Evolutionary conservation across 805 yeast genomes (phyloP).

Genomic region (Candida takata): DNA sequence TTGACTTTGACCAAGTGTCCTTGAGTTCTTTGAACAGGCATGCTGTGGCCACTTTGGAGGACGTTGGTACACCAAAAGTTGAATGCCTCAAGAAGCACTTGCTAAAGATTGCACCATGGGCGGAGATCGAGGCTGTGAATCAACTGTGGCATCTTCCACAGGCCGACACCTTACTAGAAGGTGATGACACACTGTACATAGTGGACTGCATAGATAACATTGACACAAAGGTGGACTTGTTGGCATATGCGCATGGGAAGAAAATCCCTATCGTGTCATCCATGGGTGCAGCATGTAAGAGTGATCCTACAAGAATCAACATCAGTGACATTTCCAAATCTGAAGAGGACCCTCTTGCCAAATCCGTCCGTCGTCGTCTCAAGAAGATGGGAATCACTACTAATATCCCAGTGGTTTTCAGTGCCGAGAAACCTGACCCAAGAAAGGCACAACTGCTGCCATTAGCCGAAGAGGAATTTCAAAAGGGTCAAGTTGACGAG

Average conservation of each 20-base stretch:
- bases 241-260: constrained; percentile 61
- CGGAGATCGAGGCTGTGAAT: constrained; percentile 67
- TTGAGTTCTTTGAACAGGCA: constrained; percentile 89
- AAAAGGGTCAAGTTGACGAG: constrained; percentile 79
- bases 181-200: constrained; percentile 63
- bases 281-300: constrained; percentile 96
- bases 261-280: constrained; percentile 72
- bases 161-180: constrained; percentile 53
- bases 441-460: constrained; percentile 85
- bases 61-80: constrained; percentile 91
- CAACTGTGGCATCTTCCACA: constrained; percentile 67
- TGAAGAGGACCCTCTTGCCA: constrained; percentile 89
- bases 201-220: constrained; percentile 96
- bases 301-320: constrained; percentile 89
- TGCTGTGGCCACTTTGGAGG: constrained; percentile 84
- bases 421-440: constrained; percentile 96
- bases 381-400: constrained; percentile 68
- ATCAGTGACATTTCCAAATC: constrained; percentile 84
- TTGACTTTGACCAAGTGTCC: constrained; percentile 96
- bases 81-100: constrained; percentile 68
- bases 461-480: constrained; percentile 71
- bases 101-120: constrained; percentile 87
- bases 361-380: constrained; percentile 78
- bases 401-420: constrained; percentile 82
- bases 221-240: constrained; percentile 90